Percentiles rank a stretch among this genome's conserved stretches.
phyloP scores from a whole-genome alignment of 257 asterid species.

The Fraxinus excelsior region DNA sequence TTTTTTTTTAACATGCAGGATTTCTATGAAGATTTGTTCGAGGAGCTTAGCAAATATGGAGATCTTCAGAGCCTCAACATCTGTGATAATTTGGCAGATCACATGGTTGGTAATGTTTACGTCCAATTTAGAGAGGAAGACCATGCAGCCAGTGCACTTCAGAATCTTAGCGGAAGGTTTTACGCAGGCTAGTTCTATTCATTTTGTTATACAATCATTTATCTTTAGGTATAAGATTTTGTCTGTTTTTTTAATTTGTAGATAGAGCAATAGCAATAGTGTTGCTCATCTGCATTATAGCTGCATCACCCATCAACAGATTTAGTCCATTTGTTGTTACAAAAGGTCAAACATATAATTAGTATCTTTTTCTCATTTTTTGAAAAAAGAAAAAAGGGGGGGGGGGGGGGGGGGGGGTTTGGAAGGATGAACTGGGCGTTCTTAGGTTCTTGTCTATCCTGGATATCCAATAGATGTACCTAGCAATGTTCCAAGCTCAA shows the following conservation, averaged over 20 bases:
- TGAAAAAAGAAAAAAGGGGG: too few relatives aligned
- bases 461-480: background rate
- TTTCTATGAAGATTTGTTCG: constrained; percentile 82
- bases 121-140: constrained; percentile 89
- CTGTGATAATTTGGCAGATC: constrained; percentile 90
- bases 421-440: too few relatives aligned
- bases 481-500: background rate
- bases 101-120: constrained; percentile 90
- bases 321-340: background rate
- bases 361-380: background rate
- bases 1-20: constrained; percentile 36
- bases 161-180: constrained; percentile 79
- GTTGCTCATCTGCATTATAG: background rate
- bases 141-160: constrained; percentile 78
- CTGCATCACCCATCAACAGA: background rate
- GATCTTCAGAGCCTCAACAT: constrained; percentile 83
- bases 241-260: background rate
- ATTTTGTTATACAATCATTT: background rate
- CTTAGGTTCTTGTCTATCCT: background rate
- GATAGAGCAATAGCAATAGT: background rate
- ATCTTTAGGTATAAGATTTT: constrained; percentile 3
- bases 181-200: constrained; percentile 58
- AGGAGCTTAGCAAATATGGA: constrained; percentile 90
- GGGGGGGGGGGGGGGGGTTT: background rate
- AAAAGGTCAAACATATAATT: background rate